Conservation (phyloP, 2,329 filamentous ascomycete species). For the Monilinia fructigena region DNA sequence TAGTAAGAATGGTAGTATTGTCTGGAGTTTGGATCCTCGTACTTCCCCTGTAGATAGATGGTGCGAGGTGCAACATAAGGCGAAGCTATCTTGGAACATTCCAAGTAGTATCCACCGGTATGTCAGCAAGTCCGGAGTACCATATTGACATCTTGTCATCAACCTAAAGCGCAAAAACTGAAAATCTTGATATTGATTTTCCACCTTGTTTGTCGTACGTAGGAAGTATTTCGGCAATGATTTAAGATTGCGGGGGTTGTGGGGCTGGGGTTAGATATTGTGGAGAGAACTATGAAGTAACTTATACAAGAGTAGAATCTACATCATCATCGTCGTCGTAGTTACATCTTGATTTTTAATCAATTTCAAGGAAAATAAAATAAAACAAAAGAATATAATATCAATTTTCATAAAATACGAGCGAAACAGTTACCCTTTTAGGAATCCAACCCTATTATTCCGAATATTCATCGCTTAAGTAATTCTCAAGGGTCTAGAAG, state of each 20-base stretch:
- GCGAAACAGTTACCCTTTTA: background rate
- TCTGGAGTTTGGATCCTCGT: background rate
- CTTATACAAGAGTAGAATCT: no score
- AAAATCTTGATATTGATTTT: background rate
- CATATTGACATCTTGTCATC: background rate
- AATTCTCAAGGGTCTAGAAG: constrained; percentile 1
- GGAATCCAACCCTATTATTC: background rate
- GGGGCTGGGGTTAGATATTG: background rate
- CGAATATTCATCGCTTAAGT: background rate
- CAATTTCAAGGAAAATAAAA: no score
- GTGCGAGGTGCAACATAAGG: background rate
- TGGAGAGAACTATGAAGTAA: background rate
- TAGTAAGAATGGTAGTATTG: background rate
- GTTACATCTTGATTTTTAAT: no score
- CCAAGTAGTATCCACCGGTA: no score
- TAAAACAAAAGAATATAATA: no score
- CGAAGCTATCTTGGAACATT: background rate
- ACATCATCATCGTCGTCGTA: no score
- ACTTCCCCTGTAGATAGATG: constrained; percentile 10
- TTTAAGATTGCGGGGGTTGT: background rate
- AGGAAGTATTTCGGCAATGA: background rate
- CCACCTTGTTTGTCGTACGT: background rate
- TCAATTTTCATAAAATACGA: background rate
- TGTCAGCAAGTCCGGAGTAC: background rate
- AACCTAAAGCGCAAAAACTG: background rate